These are phyloP conservation scores for Exophiala sp. DNA, from an alignment of 2,329 filamentous ascomycete species.

Conservation along the genomic window DNA sequence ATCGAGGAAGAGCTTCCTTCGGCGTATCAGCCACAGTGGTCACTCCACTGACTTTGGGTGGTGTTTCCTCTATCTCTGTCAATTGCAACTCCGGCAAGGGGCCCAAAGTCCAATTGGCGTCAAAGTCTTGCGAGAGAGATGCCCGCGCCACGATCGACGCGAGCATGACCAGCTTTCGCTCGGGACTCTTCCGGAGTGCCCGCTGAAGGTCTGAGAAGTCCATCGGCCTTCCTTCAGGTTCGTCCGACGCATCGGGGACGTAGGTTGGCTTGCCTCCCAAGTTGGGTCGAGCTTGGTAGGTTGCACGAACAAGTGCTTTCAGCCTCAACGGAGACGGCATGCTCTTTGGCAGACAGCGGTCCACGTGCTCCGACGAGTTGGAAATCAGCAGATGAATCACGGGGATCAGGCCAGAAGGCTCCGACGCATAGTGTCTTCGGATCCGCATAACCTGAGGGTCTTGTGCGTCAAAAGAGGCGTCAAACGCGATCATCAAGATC, in stretches of 20 bases:
- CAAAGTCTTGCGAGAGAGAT: conserved; percentile 35
- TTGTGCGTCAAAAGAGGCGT: conserved; percentile 39
- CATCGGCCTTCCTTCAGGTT: conserved; percentile 22
- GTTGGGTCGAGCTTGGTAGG: conserved; percentile 23
- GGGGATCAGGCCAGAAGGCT: conserved; percentile 34
- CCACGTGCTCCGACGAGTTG: conserved; percentile 45
- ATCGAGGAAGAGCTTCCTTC: conserved; percentile 13
- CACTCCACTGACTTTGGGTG: conserved; percentile 13
- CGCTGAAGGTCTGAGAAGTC: conserved; percentile 33
- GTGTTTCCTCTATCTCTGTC: conserved; percentile 30
- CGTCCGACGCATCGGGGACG: conserved; percentile 22
- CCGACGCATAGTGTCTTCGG: conserved; percentile 34
- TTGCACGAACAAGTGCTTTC: conserved; percentile 25
- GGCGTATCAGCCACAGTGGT: conserved; percentile 21
- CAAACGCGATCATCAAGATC: conserved; percentile 39
- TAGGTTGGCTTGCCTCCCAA: conserved; percentile 24
- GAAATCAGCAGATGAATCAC: conserved; percentile 41
- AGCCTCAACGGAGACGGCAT: conserved; percentile 24
- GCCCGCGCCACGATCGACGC: conserved; percentile 17
- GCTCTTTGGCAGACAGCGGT: conserved; percentile 37
- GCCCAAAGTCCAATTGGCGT: conserved; percentile 36
- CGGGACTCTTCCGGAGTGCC: conserved; percentile 30
- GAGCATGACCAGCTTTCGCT: conserved; percentile 19
- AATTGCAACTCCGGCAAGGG: conserved; percentile 37
- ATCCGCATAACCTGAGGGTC: conserved; percentile 38